Evolutionary conservation across 2,329 filamentous ascomycete genomes (phyloP).

Genomic region (Neofusicoccum sp.): DNA sequence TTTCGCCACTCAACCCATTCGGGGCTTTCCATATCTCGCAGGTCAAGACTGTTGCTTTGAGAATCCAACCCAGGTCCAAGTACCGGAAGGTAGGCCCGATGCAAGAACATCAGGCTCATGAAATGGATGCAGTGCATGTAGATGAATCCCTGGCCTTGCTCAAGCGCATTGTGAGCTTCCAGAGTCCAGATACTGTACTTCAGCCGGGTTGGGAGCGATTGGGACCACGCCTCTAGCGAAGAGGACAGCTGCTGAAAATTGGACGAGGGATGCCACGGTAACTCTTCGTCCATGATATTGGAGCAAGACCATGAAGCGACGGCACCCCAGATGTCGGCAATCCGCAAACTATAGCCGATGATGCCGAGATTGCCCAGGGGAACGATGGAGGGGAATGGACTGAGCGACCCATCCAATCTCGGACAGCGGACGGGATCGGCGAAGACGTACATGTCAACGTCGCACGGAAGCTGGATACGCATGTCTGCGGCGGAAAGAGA

Average conservation of each 20-base stretch:
- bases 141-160: conserved; percentile 41
- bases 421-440: conserved; percentile 38
- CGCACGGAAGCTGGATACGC: conserved; percentile 40
- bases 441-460: conserved; percentile 40
- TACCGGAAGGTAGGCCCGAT: conserved; percentile 40
- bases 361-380: conserved; percentile 36
- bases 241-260: conserved; percentile 37
- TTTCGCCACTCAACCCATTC: conserved; percentile 38
- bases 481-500: conserved; percentile 36
- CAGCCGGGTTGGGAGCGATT: conserved; percentile 33
- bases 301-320: conserved; percentile 42
- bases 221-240: conserved; percentile 37
- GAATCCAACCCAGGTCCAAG: conserved; percentile 33
- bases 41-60: not conserved
- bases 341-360: conserved; percentile 39
- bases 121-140: conserved; percentile 45
- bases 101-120: conserved; percentile 43
- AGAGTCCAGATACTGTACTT: conserved; percentile 39
- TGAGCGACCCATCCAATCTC: conserved; percentile 31
- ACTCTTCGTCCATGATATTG: conserved; percentile 34
- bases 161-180: conserved; percentile 42
- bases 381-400: conserved; percentile 30
- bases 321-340: conserved; percentile 42
- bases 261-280: conserved; percentile 37
- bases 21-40: not conserved